Percentiles rank a stretch among this genome's conserved stretches.
Conservation (phyloP, 768 basidiomycete species). For the Boletales sp. region DNA sequence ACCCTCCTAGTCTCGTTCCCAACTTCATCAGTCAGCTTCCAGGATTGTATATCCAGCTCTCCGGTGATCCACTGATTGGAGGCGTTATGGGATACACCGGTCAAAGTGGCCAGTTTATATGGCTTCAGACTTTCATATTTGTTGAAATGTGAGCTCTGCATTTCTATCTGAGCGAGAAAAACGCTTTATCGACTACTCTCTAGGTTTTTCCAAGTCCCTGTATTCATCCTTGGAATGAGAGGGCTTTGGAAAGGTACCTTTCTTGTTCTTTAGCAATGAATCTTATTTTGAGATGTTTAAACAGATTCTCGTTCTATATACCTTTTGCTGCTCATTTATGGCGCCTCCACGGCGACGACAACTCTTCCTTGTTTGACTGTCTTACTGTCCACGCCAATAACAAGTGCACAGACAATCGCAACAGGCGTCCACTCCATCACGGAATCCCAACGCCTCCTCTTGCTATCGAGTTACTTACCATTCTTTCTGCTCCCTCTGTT, state of each 20-base stretch:
- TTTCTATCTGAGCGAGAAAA: no score
- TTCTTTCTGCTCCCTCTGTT: conserved; percentile 69
- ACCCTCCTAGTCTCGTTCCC: conserved; percentile 52
- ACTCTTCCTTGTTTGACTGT: conserved; percentile 66
- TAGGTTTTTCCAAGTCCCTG: conserved; percentile 68
- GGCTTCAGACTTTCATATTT: conserved; percentile 64
- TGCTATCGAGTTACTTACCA: conserved; percentile 71
- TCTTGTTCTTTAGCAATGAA: background rate
- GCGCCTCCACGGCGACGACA: conserved; percentile 74
- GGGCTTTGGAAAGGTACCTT: conserved; percentile 53
- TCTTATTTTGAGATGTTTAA: background rate
- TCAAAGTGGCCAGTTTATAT: conserved; percentile 38
- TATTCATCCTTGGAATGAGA: conserved; percentile 65
- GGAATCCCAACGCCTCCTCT: conserved; percentile 45
- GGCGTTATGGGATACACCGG: conserved; percentile 44
- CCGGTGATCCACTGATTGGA: conserved; percentile 66
- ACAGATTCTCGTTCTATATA: conserved; percentile 55
- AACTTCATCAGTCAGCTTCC: conserved; percentile 41
- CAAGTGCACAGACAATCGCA: conserved; percentile 31
- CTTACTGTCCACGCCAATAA: conserved; percentile 51
- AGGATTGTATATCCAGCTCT: conserved; percentile 49
- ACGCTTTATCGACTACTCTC: background rate
- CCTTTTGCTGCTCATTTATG: conserved; percentile 67
- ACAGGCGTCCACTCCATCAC: conserved; percentile 40
- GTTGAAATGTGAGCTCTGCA: conserved; percentile 51